These are phyloP conservation scores for Suhomyces terraborum DNA, from an alignment of 1,139 yeast species.

Conservation along the genomic window DNA sequence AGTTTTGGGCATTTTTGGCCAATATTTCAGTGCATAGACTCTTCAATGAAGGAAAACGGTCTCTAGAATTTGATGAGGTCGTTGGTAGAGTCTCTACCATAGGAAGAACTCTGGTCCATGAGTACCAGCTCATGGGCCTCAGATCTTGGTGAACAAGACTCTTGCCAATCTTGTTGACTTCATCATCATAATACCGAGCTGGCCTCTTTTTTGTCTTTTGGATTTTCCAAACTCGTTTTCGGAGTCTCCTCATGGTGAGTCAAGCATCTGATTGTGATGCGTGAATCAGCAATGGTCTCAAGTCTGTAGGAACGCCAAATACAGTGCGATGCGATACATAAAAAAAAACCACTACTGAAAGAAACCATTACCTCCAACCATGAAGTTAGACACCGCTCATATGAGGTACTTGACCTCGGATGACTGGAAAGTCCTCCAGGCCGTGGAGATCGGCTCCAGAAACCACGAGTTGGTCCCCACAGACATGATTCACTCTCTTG, in stretches of 20 bases:
- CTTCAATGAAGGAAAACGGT: conserved; percentile 19
- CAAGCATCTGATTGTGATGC: conserved; percentile 12
- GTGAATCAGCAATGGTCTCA: too few relatives aligned
- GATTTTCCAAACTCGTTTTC: conserved; percentile 8
- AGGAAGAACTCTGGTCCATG: conserved; percentile 16
- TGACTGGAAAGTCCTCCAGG: conserved; percentile 86
- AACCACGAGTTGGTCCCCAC: conserved; percentile 97
- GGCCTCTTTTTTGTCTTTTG: neutral
- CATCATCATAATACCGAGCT: neutral
- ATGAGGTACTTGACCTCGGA: conserved; percentile 91
- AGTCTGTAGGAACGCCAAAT: too few relatives aligned
- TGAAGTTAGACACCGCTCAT: conserved; percentile 91
- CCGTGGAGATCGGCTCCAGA: conserved; percentile 86
- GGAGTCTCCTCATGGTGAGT: neutral
- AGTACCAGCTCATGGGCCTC: conserved; percentile 5
- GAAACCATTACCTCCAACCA: conserved; percentile 28
- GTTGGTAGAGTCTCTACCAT: conserved; percentile 5
- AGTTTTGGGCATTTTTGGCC: conserved; percentile 29
- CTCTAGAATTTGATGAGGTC: neutral
- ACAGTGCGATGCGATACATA: conserved; percentile 1
- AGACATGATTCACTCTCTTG: conserved; percentile 72
- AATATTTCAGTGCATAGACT: conserved; percentile 32
- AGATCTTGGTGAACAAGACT: conserved; percentile 13
- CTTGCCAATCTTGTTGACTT: conserved; percentile 4
- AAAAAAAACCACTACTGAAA: conserved; percentile 1